Conservation (phyloP, 345 rosid species). For the Salix koriyanagi region DNA sequence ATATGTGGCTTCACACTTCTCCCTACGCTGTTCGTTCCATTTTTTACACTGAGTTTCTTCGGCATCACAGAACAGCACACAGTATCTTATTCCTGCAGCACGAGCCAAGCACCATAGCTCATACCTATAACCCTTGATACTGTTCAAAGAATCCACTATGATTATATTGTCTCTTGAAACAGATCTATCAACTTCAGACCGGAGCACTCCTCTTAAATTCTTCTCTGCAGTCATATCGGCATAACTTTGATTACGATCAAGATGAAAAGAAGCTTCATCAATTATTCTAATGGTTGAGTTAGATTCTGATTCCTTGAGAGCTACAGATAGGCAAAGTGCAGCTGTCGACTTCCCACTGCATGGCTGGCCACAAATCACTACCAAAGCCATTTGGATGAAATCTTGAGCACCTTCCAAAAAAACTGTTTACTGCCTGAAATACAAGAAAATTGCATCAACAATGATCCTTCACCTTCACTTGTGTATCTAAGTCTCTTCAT, state of each 20-base stretch:
- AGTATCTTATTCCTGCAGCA: slow-evolving; percentile 78
- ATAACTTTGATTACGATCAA: slow-evolving; percentile 83
- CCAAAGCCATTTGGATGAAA: slow-evolving; percentile 60
- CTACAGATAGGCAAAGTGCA: slow-evolving; percentile 54
- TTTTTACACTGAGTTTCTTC: slow-evolving; percentile 58
- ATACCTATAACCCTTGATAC: slow-evolving; percentile 90
- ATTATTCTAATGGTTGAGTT: slow-evolving; percentile 58
- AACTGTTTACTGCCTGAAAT: slow-evolving; percentile 1
- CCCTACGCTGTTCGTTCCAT: slow-evolving; percentile 76
- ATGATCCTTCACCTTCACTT: background rate
- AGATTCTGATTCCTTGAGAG: slow-evolving; percentile 61
- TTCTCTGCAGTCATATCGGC: slow-evolving; percentile 89
- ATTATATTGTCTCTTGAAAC: slow-evolving; percentile 74
- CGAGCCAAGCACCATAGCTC: slow-evolving; percentile 98
- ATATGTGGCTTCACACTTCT: slow-evolving; percentile 56
- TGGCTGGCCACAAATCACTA: slow-evolving; percentile 92
- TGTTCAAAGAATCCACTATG: slow-evolving; percentile 88
- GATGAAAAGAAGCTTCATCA: slow-evolving; percentile 77
- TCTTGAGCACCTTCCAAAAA: background rate
- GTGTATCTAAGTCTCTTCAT: background rate
- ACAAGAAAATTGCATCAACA: slow-evolving; percentile 2
- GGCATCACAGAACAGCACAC: slow-evolving; percentile 68
- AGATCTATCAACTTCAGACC: slow-evolving; percentile 98
- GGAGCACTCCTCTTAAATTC: slow-evolving; percentile 79
- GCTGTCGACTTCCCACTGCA: slow-evolving; percentile 89